These are phyloP conservation scores for Orbilia ellipsospora DNA, from an alignment of 2,329 filamentous ascomycete species.

Conservation along the genomic window DNA sequence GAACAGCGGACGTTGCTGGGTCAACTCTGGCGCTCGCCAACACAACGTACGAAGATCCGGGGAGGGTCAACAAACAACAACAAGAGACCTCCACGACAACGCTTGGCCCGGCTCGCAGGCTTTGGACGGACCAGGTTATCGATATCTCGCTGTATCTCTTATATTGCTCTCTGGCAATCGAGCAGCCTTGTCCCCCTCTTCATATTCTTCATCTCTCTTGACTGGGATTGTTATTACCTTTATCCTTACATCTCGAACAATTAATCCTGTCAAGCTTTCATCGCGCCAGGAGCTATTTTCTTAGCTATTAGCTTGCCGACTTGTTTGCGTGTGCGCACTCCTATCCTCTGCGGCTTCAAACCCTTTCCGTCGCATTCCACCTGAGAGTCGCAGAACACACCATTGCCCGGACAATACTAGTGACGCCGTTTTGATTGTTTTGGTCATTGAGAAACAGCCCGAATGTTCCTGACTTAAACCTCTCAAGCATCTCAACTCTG, in stretches of 20 bases:
- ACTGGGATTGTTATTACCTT: slow-evolving; percentile 4
- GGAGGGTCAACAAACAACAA: slow-evolving; percentile 51
- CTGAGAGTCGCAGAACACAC: not conserved
- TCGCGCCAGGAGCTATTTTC: slow-evolving; percentile 1
- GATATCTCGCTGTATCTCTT: no score
- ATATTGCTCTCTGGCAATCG: not conserved
- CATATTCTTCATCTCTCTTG: slow-evolving; percentile 2
- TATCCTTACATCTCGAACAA: slow-evolving; percentile 16
- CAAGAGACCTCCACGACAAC: slow-evolving; percentile 26
- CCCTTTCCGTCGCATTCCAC: slow-evolving; percentile 31
- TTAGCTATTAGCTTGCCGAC: no score
- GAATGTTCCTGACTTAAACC: slow-evolving; percentile 15
- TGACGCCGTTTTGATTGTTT: slow-evolving; percentile 27
- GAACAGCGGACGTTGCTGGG: slow-evolving; percentile 31
- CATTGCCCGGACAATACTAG: slow-evolving; percentile 45
- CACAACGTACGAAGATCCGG: slow-evolving; percentile 2
- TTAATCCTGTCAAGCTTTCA: slow-evolving; percentile 2
- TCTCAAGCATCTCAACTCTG: slow-evolving; percentile 1
- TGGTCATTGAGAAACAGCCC: not conserved
- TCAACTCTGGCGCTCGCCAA: slow-evolving; percentile 41
- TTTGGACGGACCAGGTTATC: no score
- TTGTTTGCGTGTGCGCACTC: slow-evolving; percentile 2
- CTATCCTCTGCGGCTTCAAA: slow-evolving; percentile 3
- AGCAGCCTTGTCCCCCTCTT: not conserved
- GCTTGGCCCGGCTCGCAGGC: not conserved